These are phyloP conservation scores for Colletotrichum sp. DNA, from an alignment of 2,329 filamentous ascomycete species.

Conservation along the genomic window DNA sequence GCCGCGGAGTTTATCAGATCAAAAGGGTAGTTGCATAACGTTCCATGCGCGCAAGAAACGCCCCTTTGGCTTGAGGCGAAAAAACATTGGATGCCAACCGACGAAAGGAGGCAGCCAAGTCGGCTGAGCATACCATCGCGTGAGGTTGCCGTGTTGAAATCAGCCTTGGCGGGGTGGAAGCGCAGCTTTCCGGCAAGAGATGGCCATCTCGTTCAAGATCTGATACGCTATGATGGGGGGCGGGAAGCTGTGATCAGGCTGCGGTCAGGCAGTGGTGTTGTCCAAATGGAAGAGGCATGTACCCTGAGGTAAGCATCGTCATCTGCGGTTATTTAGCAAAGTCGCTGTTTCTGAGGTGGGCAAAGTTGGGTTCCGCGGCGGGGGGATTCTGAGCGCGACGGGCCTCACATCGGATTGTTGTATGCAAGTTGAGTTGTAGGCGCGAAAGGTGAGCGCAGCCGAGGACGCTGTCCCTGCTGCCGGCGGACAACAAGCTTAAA, in stretches of 20 bases:
- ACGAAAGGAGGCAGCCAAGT: not conserved
- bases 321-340: not conserved
- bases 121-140: not conserved
- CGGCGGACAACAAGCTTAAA: not conserved
- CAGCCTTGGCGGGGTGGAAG: slow-evolving; percentile 3
- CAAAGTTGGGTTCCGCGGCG: not conserved
- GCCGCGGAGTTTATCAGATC: not conserved
- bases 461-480: not conserved
- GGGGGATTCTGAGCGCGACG: not conserved
- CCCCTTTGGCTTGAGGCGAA: not conserved
- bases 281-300: not conserved
- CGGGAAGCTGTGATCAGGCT: not conserved
- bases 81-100: not conserved
- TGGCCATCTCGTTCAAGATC: not conserved
- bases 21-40: not conserved
- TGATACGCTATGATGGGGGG: not conserved
- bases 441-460: not conserved
- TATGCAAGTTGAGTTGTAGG: not conserved
- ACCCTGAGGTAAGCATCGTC: not conserved
- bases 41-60: not conserved
- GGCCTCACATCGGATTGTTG: slow-evolving; percentile 5
- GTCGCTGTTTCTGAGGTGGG: not conserved
- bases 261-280: not conserved
- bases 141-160: not conserved
- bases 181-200: slow-evolving; percentile 1